Evolutionary conservation across 768 basidiomycete species (phyloP).

Genomic region (Hygrophorus pudorinus): DNA sequence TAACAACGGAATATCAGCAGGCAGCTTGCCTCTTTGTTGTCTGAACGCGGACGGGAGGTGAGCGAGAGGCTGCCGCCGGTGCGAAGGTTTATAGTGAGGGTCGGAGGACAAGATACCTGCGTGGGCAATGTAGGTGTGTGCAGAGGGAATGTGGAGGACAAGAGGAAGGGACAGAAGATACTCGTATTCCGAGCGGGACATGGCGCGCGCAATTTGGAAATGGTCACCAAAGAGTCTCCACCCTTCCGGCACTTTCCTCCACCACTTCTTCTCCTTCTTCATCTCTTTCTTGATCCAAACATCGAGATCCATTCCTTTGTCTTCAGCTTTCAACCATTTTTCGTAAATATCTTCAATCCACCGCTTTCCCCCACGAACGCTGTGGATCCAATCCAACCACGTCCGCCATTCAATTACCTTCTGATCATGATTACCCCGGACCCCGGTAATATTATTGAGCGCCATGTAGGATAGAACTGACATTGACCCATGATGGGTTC

Average conservation of each 20-base stretch:
- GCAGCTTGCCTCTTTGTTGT: slow-evolving; percentile 3
- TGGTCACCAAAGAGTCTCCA: slow-evolving; percentile 75
- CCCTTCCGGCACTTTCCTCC: slow-evolving; percentile 45
- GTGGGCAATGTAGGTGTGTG: slow-evolving; percentile 73
- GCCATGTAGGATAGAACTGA: slow-evolving; percentile 58
- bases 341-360: slow-evolving; percentile 50
- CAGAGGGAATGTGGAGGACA: slow-evolving; percentile 60
- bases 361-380: slow-evolving; percentile 29
- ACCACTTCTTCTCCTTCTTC: slow-evolving; percentile 28
- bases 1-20: slow-evolving; percentile 19
- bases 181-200: slow-evolving; percentile 52
- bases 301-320: slow-evolving; percentile 25
- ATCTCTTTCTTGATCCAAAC: slow-evolving; percentile 28
- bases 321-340: slow-evolving; percentile 28
- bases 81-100: slow-evolving; percentile 38
- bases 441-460: slow-evolving; percentile 55
- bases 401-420: slow-evolving; percentile 79
- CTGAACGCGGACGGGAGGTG: slow-evolving; percentile 21
- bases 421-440: slow-evolving; percentile 94
- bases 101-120: slow-evolving; percentile 74
- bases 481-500: slow-evolving; percentile 46
- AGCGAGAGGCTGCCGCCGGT: slow-evolving; percentile 62
- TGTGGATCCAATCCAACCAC: slow-evolving; percentile 75
- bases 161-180: slow-evolving; percentile 74
- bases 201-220: slow-evolving; percentile 60